Evolutionary conservation across 1,284 basidiomycete genomes (phyloP), one percentile per base, ranked within the genome.

Genomic region (Retiboletus fuscus): DNA sequence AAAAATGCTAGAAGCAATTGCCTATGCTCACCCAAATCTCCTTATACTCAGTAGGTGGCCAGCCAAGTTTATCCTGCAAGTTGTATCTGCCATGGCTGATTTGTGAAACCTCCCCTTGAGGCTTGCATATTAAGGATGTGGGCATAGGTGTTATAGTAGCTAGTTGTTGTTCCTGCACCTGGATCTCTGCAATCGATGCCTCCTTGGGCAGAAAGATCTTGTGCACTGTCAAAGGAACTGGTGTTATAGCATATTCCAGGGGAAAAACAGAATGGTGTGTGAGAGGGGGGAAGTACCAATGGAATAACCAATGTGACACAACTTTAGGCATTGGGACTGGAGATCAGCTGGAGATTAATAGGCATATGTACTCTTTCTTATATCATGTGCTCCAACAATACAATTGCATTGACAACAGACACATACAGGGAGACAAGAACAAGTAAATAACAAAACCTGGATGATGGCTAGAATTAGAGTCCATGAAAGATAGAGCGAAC

Each of bases 1-100:
- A n/a, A n/a, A n/a, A n/a, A n/a, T n/a, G 43, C 43, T 44, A 44
- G 43, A n/a, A 77, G 24, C 24, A 26, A 51, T 26, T 5, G n/a
- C 26, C 13, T 7, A 26, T 51, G 26, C 64, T 69, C 22, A 73
- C 68, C 6, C 18, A 30, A 44, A 73, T 68, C 30, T 73, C 72
- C 24, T 53, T 22, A n/a, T 53, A 53, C 10, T 53, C 51, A 26
- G n/a, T 28, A 11, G 51, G 11, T n/a, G 51, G n/a, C 51, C 51
- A 53, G 10, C 51, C 51, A 26, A 53, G n/a, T 22, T 26, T 53
- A 10, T 53, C n/a, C n/a, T 53, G 51, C 8, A 53, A 22, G n/a
- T 53, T 53, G 22, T 53, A 53, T 20, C n/a, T 22, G 7, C n/a
- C 51, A 5, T 16, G 15, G 15, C n/a, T 53, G 51, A 53, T 53